Percentiles rank a stretch among this genome's conserved stretches.
Evolutionary conservation across 129 eudicot species (phyloP).

Genomic region (Pulicaria dysenterica): DNA sequence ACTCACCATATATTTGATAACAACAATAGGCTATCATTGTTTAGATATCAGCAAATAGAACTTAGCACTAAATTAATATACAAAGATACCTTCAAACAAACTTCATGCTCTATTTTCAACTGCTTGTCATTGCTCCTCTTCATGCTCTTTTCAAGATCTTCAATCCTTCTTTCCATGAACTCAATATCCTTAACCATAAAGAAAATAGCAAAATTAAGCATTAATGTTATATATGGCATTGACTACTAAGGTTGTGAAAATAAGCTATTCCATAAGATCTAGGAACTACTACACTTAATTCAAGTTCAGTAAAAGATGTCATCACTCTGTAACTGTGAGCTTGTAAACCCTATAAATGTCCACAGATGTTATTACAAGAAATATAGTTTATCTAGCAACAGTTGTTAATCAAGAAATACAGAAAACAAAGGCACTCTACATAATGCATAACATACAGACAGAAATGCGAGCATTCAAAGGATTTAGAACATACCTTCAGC

Average conservation of each 20-base stretch:
- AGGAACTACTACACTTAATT: not conserved
- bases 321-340: not conserved
- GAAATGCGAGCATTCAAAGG: not conserved
- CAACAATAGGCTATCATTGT: not conserved
- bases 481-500: constrained; percentile 65
- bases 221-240: not conserved
- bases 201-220: constrained; percentile 15
- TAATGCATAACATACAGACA: constrained; percentile 2
- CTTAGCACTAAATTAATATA: not conserved
- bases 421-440: not conserved
- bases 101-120: constrained; percentile 83
- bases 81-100: constrained; percentile 66
- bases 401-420: not conserved
- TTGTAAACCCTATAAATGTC: not conserved
- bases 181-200: constrained; percentile 71
- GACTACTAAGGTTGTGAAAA: not conserved
- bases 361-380: constrained; percentile 6
- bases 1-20: not conserved
- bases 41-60: not conserved
- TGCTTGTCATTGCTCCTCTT: constrained; percentile 99
- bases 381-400: not conserved
- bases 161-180: constrained; percentile 79
- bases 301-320: not conserved
- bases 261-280: not conserved
- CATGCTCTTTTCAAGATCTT: constrained; percentile 98